Conservation (phyloP, 163 green algal genomes). For the Prototheca stagnorum region DNA sequence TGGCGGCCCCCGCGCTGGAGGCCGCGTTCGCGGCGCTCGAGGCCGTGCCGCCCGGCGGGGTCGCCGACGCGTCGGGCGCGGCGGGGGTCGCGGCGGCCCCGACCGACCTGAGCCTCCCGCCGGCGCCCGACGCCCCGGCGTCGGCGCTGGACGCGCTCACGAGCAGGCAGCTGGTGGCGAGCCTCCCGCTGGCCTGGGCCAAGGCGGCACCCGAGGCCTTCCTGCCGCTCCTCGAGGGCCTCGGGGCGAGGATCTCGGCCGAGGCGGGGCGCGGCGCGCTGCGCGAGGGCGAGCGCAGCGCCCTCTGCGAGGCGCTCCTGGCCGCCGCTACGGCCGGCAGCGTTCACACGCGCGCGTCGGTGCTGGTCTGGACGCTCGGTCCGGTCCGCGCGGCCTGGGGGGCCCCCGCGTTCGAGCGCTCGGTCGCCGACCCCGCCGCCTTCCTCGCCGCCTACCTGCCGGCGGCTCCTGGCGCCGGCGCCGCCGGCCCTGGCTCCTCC, state of each 20-base stretch:
- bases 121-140: neutral
- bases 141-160: constrained; percentile 1
- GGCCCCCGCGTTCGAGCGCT: constrained; percentile 17
- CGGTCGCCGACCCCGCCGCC: constrained; percentile 19
- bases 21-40: neutral
- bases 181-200: constrained; percentile 20
- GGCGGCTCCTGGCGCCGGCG: constrained; percentile 4
- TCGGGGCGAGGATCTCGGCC: constrained; percentile 25
- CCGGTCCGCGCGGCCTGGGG: constrained; percentile 33
- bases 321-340: constrained; percentile 4
- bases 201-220: constrained; percentile 37
- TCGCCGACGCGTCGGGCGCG: no score
- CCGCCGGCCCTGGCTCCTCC: no score
- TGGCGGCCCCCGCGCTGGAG: constrained; percentile 16
- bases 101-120: neutral
- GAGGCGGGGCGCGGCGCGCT: constrained; percentile 29
- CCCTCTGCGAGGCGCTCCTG: constrained; percentile 12
- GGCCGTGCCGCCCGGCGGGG: neutral
- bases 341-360: constrained; percentile 3
- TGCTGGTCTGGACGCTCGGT: constrained; percentile 34
- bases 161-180: constrained; percentile 9
- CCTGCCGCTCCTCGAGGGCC: constrained; percentile 33
- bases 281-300: constrained; percentile 24
- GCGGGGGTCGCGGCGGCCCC: no score
- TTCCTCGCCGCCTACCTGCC: constrained; percentile 32